Conservation (phyloP, 768 basidiomycete genomes). For the Boletus reticuloceps region DNA sequence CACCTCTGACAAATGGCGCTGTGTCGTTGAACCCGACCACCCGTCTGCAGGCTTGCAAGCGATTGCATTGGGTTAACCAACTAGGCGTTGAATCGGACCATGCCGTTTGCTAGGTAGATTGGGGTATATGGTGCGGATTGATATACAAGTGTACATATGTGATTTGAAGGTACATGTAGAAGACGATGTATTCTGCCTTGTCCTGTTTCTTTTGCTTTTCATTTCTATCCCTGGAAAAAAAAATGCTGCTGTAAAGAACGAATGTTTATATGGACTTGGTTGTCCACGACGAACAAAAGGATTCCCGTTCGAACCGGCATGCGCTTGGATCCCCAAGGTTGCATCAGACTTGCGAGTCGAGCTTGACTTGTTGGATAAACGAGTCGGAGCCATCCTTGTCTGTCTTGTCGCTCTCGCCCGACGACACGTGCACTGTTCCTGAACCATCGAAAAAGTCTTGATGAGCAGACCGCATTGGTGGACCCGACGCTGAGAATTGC, state of each 20-base stretch:
- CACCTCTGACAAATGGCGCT: conserved; percentile 38
- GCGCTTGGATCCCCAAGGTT: not conserved
- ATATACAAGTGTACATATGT: no score
- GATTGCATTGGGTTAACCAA: conserved; percentile 23
- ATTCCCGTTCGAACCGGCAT: not conserved
- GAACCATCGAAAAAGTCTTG: conserved; percentile 6
- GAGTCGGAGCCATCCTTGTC: conserved; percentile 5
- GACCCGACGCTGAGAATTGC: conserved; percentile 6
- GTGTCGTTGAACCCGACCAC: conserved; percentile 27
- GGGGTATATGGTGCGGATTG: no score
- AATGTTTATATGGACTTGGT: not conserved
- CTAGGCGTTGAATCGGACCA: conserved; percentile 17
- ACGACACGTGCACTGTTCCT: conserved; percentile 4
- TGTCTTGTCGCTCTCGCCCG: not conserved
- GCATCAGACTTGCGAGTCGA: not conserved
- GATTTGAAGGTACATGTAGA: no score
- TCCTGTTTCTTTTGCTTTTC: no score
- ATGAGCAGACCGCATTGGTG: not conserved
- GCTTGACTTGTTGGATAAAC: conserved; percentile 13
- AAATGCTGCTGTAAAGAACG: not conserved
- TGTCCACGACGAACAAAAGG: not conserved
- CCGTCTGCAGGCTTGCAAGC: conserved; percentile 3
- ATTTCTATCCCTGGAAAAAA: no score
- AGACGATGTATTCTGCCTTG: no score
- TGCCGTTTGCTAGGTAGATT: conserved; percentile 8